Percentiles rank a stretch among this genome's conserved stretches.
Evolutionary conservation across 2,329 filamentous ascomycete species (phyloP).

Genomic region (Exserohilum rostratum): DNA sequence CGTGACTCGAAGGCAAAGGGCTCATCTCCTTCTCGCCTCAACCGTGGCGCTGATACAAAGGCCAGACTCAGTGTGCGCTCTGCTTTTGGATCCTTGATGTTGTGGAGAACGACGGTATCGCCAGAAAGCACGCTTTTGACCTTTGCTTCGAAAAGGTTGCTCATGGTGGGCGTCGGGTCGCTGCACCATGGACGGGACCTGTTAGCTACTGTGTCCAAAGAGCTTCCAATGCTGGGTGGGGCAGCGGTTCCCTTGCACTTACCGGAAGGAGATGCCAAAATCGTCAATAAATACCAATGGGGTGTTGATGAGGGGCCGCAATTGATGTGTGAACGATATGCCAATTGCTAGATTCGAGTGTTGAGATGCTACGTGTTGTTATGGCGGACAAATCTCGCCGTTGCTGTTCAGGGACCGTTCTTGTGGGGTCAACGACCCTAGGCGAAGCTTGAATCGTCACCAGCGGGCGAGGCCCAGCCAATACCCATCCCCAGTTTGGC

Average conservation of each 20-base stretch:
- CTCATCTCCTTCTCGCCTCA: slow-evolving; percentile 90
- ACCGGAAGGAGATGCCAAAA: slow-evolving; percentile 13
- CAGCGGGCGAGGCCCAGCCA: slow-evolving; percentile 2
- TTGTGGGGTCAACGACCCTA: slow-evolving; percentile 20
- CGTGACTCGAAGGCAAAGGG: slow-evolving; percentile 92
- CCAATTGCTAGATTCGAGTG: slow-evolving; percentile 1
- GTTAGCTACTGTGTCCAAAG: slow-evolving; percentile 39
- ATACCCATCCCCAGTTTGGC: background rate
- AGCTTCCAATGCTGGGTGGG: slow-evolving; percentile 12
- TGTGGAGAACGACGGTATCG: slow-evolving; percentile 85
- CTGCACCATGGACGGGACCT: slow-evolving; percentile 18
- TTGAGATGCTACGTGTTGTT: slow-evolving; percentile 21
- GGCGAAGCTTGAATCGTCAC: slow-evolving; percentile 18
- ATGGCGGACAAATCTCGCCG: slow-evolving; percentile 19
- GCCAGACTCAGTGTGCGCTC: slow-evolving; percentile 90
- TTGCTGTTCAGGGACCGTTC: slow-evolving; percentile 15
- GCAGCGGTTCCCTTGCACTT: slow-evolving; percentile 9
- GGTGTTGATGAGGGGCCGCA: slow-evolving; percentile 4
- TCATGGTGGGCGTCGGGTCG: slow-evolving; percentile 27
- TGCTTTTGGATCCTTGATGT: slow-evolving; percentile 77
- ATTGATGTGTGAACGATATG: slow-evolving; percentile 13
- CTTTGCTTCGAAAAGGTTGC: slow-evolving; percentile 50
- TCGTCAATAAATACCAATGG: background rate
- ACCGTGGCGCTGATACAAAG: slow-evolving; percentile 85
- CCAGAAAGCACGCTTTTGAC: slow-evolving; percentile 96